Evolutionary conservation across 1,284 basidiomycete genomes (phyloP).

Genomic region (Cryptococcus sp.): DNA sequence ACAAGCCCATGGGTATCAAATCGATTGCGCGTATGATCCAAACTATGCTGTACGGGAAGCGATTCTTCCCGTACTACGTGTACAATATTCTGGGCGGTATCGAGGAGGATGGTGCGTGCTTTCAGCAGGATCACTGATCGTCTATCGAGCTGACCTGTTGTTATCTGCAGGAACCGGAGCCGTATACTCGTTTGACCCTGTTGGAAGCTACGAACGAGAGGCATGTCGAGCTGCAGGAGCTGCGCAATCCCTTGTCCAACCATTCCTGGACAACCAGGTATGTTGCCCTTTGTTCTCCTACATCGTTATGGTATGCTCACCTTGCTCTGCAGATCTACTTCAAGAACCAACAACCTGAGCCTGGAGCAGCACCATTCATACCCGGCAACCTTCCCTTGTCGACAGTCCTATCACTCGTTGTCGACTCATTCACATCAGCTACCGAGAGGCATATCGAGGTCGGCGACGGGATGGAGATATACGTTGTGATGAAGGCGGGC

Average conservation of each 20-base stretch:
- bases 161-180: conserved; percentile 72
- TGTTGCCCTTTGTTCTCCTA: conserved; percentile 15
- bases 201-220: conserved; percentile 93
- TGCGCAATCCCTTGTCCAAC: conserved; percentile 85
- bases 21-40: conserved; percentile 92
- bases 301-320: not conserved
- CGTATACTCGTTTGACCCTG: conserved; percentile 95
- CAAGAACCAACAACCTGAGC: conserved; percentile 78
- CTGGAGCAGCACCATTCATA: conserved; percentile 61
- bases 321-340: conserved; percentile 75
- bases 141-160: not conserved
- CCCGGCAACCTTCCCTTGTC: conserved; percentile 77
- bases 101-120: conserved; percentile 83
- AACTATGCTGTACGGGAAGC: conserved; percentile 88
- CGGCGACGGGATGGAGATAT: conserved; percentile 89
- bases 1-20: conserved; percentile 88
- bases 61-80: conserved; percentile 96
- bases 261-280: conserved; percentile 94
- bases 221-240: conserved; percentile 91
- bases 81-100: conserved; percentile 93
- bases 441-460: conserved; percentile 98
- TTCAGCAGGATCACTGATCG: not conserved
- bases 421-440: conserved; percentile 78
- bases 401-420: conserved; percentile 79
- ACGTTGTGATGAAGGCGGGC: conserved; percentile 73